These are phyloP conservation scores for Solanum lycopersicoides DNA, from an alignment of 257 asterid genomes.

Conservation along the genomic window DNA sequence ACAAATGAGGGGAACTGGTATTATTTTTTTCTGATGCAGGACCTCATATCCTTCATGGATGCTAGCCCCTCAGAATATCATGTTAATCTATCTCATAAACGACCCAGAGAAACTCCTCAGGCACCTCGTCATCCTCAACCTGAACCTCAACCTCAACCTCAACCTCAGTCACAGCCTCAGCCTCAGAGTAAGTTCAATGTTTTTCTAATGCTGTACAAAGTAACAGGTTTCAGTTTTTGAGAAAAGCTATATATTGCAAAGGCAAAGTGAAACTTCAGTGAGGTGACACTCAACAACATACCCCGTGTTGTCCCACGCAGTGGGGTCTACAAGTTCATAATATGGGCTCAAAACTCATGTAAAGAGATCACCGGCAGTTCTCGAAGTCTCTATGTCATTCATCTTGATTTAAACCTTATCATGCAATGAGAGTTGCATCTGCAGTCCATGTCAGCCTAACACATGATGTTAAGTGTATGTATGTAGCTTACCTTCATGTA, in stretches of 20 bases:
- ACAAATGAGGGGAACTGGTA: not conserved
- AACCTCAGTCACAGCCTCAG: not conserved
- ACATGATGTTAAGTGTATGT: not conserved
- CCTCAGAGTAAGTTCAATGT: slow-evolving; percentile 20
- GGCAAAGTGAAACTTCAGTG: not conserved
- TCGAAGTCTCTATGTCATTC: not conserved
- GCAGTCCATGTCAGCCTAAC: not conserved
- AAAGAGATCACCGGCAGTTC: not conserved
- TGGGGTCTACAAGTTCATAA: not conserved
- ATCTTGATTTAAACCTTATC: not conserved
- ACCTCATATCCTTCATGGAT: slow-evolving; percentile 84
- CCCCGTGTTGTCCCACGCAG: not conserved
- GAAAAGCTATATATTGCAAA: not conserved
- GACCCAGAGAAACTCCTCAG: slow-evolving; percentile 69
- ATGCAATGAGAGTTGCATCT: not conserved
- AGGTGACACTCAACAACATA: not conserved
- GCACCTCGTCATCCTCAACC: slow-evolving; percentile 27
- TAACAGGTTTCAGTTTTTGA: not conserved
- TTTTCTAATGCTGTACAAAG: not conserved
- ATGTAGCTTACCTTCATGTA: not conserved
- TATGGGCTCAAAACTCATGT: not conserved
- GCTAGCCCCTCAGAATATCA: slow-evolving; percentile 79
- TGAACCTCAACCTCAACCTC: not conserved
- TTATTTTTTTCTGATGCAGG: slow-evolving; percentile 34
- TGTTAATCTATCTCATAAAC: slow-evolving; percentile 61